Evolutionary conservation across 1,284 basidiomycete species (phyloP).

Genomic region (Puccinia triticina): DNA sequence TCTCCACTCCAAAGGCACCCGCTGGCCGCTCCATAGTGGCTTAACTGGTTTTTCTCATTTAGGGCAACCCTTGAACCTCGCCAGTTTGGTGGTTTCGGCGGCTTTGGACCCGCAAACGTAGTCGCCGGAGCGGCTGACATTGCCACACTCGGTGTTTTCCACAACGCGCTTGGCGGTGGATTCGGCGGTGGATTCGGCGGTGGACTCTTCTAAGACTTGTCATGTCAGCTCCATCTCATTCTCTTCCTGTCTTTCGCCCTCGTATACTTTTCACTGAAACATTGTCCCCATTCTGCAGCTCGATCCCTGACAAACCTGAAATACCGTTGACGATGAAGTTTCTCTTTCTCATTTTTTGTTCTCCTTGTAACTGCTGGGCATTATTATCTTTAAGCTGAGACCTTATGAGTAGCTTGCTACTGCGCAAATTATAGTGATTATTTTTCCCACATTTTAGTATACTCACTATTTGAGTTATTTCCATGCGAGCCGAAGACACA

Average conservation of each 20-base stretch:
- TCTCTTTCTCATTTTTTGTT: not conserved
- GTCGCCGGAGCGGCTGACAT: not conserved
- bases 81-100: not conserved
- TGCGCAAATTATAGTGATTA: constrained; percentile 12
- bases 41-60: too few relatives aligned
- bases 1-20: not conserved
- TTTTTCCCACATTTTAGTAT: not conserved
- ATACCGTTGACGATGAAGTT: not conserved
- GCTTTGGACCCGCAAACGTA: not conserved
- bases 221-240: too few relatives aligned
- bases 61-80: not conserved
- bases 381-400: not conserved
- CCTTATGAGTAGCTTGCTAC: constrained; percentile 8
- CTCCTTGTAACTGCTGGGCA: not conserved
- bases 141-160: not conserved
- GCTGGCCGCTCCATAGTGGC: too few relatives aligned
- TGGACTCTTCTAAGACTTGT: not conserved
- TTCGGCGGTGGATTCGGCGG: not conserved
- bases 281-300: too few relatives aligned
- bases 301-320: too few relatives aligned
- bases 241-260: too few relatives aligned
- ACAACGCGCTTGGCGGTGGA: not conserved
- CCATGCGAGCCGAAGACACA: too few relatives aligned
- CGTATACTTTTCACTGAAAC: too few relatives aligned
- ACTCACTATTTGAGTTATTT: too few relatives aligned